These are phyloP conservation scores for Chytridiales sp. DNA, from an alignment of 371 early-diverging fungal genomes.

Conservation along the genomic window DNA sequence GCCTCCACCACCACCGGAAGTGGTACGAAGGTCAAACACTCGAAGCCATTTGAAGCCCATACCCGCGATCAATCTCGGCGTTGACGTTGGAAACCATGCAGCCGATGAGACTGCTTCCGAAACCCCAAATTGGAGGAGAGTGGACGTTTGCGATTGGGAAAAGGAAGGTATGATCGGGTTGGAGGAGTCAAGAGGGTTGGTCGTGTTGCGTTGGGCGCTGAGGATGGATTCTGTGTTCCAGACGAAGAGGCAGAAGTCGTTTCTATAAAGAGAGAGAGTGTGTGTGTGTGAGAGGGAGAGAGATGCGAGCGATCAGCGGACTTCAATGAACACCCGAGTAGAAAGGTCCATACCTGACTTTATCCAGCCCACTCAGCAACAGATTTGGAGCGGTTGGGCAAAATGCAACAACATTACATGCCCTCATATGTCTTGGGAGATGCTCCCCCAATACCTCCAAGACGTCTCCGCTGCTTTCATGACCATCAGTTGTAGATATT, in stretches of 20 bases:
- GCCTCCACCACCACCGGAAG: too few relatives aligned
- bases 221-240: slow-evolving; percentile 58
- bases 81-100: slow-evolving; percentile 62
- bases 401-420: slow-evolving; percentile 74
- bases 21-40: slow-evolving; percentile 67
- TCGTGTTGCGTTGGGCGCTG: slow-evolving; percentile 4
- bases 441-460: slow-evolving; percentile 31
- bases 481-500: too few relatives aligned
- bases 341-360: slow-evolving; percentile 43
- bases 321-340: background rate
- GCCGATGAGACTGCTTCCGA: slow-evolving; percentile 72
- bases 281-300: background rate
- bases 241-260: slow-evolving; percentile 69
- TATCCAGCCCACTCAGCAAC: slow-evolving; percentile 71
- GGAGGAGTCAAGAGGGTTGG: too few relatives aligned
- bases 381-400: slow-evolving; percentile 60
- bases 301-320: background rate
- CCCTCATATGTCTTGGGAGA: slow-evolving; percentile 46
- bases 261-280: slow-evolving; percentile 34
- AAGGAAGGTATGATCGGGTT: background rate
- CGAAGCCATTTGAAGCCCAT: slow-evolving; percentile 74
- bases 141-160: background rate
- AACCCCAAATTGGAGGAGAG: slow-evolving; percentile 60
- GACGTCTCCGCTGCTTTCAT: slow-evolving; percentile 22
- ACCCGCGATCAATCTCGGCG: slow-evolving; percentile 69